These are phyloP conservation scores for Colletotrichum tofieldiae DNA, from an alignment of 2,329 filamentous ascomycete genomes.

Conservation along the genomic window DNA sequence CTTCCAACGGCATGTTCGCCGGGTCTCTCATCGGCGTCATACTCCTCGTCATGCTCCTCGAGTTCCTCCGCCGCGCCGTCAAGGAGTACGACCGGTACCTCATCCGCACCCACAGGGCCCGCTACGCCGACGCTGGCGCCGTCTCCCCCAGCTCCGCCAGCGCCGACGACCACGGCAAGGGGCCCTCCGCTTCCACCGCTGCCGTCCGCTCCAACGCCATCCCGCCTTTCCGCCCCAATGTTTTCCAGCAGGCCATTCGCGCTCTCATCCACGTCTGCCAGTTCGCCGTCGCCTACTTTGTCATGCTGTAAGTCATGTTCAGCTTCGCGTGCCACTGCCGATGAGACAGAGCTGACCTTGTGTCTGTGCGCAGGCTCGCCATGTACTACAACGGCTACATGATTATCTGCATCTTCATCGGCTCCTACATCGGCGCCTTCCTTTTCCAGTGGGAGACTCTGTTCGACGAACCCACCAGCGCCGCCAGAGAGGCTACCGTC, in stretches of 20 bases:
- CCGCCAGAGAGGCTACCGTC: slow-evolving; percentile 56
- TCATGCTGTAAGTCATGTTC: slow-evolving; percentile 73
- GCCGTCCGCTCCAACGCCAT: slow-evolving; percentile 33
- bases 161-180: slow-evolving; percentile 19
- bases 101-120: slow-evolving; percentile 63
- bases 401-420: slow-evolving; percentile 86
- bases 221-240: slow-evolving; percentile 68
- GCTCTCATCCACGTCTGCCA: slow-evolving; percentile 79
- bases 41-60: slow-evolving; percentile 80
- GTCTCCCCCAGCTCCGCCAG: slow-evolving; percentile 28
- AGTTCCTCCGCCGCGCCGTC: slow-evolving; percentile 78
- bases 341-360: slow-evolving; percentile 21
- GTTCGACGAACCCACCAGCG: slow-evolving; percentile 52
- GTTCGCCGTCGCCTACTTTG: slow-evolving; percentile 83
- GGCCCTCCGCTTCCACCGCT: slow-evolving; percentile 6
- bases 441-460: slow-evolving; percentile 80
- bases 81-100: slow-evolving; percentile 83
- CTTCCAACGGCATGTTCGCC: slow-evolving; percentile 79
- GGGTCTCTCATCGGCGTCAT: slow-evolving; percentile 85
- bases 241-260: slow-evolving; percentile 77
- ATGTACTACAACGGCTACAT: slow-evolving; percentile 81
- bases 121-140: slow-evolving; percentile 42
- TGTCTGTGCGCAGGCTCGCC: slow-evolving; percentile 54
- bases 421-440: slow-evolving; percentile 80
- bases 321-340: background rate